Evolutionary conservation across 805 yeast species (phyloP).

Genomic region (Ogataea haglerorum): DNA sequence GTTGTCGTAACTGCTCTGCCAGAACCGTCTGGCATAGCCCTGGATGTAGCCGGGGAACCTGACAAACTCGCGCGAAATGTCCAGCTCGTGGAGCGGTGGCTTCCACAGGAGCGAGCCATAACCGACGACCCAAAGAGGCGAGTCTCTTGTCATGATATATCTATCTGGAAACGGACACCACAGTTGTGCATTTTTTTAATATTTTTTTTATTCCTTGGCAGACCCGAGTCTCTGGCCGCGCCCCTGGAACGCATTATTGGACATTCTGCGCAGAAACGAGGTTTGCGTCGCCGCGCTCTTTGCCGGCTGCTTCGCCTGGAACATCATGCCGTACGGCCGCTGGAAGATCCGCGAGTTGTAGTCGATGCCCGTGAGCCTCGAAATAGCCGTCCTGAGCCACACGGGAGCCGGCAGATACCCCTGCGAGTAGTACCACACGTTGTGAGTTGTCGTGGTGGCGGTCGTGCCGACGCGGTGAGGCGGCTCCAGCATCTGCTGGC

Average conservation of each 20-base stretch:
- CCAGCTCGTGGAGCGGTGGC: slow-evolving; percentile 71
- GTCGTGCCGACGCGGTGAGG: slow-evolving; percentile 32
- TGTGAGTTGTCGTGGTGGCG: slow-evolving; percentile 19
- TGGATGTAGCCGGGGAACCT: slow-evolving; percentile 64
- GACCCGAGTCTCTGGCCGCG: slow-evolving; percentile 39
- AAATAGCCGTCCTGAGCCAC: slow-evolving; percentile 36
- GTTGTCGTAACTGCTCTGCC: slow-evolving; percentile 91
- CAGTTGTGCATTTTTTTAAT: background rate
- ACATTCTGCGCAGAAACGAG: slow-evolving; percentile 17
- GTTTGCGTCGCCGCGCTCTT: slow-evolving; percentile 7
- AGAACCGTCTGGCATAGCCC: slow-evolving; percentile 79
- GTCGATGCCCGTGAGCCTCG: slow-evolving; percentile 31
- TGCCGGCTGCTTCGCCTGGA: slow-evolving; percentile 14
- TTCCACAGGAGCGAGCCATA: slow-evolving; percentile 87
- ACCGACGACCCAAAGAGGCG: slow-evolving; percentile 72
- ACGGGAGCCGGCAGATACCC: slow-evolving; percentile 58
- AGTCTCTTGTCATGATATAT: slow-evolving; percentile 9
- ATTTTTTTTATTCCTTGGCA: background rate
- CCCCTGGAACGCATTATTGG: slow-evolving; percentile 32
- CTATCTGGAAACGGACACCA: background rate
- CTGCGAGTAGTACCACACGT: slow-evolving; percentile 42
- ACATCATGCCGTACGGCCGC: slow-evolving; percentile 22
- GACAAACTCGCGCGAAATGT: slow-evolving; percentile 26
- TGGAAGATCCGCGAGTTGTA: slow-evolving; percentile 29
- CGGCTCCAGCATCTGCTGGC: slow-evolving; percentile 27